Percentiles rank a stretch among this genome's conserved stretches.
phyloP scores from a whole-genome alignment of 176 grass and related monocot species.

The Rhipidocladum racemiflorum region DNA sequence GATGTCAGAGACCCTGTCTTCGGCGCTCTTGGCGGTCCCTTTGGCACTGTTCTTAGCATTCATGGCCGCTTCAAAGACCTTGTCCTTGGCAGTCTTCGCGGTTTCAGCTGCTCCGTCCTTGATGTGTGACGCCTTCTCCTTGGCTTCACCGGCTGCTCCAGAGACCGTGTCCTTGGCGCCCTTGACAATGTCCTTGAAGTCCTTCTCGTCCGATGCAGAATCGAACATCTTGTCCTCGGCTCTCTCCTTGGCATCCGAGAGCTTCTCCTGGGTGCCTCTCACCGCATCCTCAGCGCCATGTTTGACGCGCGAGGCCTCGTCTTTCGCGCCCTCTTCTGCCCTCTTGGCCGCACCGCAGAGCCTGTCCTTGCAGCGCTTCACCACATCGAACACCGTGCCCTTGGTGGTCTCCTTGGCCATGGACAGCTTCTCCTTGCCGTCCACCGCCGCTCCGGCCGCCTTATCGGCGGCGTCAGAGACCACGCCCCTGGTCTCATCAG shows the following conservation, averaged over 20 bases:
- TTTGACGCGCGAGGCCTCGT: constrained; percentile 2
- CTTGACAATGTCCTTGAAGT: background rate
- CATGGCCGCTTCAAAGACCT: background rate
- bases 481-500: background rate
- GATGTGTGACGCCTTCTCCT: constrained; percentile 35
- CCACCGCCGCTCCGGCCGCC: constrained; percentile 25
- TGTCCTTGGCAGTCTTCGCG: constrained; percentile 23
- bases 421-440: constrained; percentile 33
- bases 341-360: constrained; percentile 35
- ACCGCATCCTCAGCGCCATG: constrained; percentile 14
- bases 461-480: constrained; percentile 19
- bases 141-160: constrained; percentile 11
- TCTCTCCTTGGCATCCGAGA: constrained; percentile 17
- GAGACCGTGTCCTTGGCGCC: constrained; percentile 30
- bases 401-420: constrained; percentile 37
- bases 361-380: constrained; percentile 47
- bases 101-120: constrained; percentile 24
- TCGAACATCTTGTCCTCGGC: constrained; percentile 29
- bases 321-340: constrained; percentile 32
- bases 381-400: constrained; percentile 41
- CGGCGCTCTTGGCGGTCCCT: background rate
- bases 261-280: constrained; percentile 16
- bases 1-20: constrained; percentile 5
- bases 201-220: constrained; percentile 14
- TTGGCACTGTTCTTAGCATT: background rate